phyloP scores from a whole-genome alignment of 129 eudicot genomes.

The Pulicaria dysenterica region DNA sequence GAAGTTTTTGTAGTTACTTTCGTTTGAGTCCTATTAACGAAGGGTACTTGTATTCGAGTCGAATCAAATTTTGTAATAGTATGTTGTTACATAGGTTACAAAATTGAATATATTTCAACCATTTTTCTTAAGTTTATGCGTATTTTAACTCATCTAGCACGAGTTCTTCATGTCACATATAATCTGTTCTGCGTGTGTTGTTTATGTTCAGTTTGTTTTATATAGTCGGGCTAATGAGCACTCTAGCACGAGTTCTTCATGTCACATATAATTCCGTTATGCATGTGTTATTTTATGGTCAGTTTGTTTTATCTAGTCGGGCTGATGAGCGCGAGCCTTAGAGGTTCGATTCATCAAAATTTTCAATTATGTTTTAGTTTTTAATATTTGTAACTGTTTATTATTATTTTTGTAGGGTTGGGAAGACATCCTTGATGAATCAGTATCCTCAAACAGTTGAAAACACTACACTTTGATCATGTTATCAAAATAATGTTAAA shows the following conservation, averaged over 20 bases:
- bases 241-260: background rate
- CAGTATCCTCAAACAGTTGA: slow-evolving; percentile 44
- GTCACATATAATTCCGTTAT: background rate
- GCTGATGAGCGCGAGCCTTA: background rate
- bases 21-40: no score
- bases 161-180: background rate
- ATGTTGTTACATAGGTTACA: no score
- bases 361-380: background rate
- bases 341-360: background rate
- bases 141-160: no score
- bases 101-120: no score
- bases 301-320: background rate
- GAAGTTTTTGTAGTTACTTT: no score
- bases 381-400: background rate
- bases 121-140: no score
- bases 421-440: slow-evolving; percentile 70
- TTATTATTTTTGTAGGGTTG: slow-evolving; percentile 51
- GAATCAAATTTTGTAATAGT: no score
- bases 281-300: background rate
- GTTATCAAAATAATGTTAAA: background rate
- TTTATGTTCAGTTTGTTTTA: background rate
- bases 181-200: background rate
- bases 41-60: no score
- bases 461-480: background rate
- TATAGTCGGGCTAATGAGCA: background rate